Percentiles rank a stretch among this genome's conserved stretches.
Evolutionary conservation across 192 early-diverging fungal species (phyloP).

Genomic region (Podila verticillata): DNA sequence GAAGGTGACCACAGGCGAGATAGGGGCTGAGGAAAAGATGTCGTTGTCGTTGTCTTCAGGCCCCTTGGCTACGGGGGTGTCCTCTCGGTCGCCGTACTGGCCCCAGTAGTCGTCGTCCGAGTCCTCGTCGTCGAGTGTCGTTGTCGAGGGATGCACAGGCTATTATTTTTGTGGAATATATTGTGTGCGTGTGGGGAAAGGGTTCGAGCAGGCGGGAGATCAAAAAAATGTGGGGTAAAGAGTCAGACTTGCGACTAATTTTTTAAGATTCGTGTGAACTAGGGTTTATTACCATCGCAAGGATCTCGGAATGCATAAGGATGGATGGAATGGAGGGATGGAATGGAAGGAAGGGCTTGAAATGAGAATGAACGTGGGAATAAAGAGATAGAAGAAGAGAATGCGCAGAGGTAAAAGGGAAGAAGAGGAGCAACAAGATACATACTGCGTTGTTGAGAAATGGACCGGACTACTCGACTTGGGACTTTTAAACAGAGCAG

Average conservation of each 20-base stretch:
- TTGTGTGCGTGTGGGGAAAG: neutral
- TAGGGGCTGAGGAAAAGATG: neutral
- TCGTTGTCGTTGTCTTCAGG: neutral
- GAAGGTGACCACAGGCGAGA: neutral
- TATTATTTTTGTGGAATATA: too few relatives aligned
- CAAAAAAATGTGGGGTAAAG: neutral
- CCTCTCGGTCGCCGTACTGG: neutral
- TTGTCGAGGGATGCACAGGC: neutral
- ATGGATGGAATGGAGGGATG: neutral
- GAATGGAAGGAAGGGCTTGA: too few relatives aligned
- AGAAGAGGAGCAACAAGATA: too few relatives aligned
- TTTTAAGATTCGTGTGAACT: neutral
- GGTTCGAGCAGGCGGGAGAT: neutral
- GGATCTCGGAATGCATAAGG: neutral
- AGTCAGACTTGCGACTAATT: too few relatives aligned
- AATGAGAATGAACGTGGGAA: neutral
- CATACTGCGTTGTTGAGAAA: neutral
- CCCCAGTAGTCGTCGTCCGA: slow-evolving; percentile 1
- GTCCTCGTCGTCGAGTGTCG: neutral
- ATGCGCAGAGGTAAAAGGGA: neutral
- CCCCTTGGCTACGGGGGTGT: neutral
- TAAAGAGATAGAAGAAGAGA: neutral
- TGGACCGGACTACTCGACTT: too few relatives aligned
- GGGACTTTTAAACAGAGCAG: neutral
- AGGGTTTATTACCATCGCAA: neutral